Conservation (phyloP, 306 rosid genomes). For the Castanea mollissima region DNA sequence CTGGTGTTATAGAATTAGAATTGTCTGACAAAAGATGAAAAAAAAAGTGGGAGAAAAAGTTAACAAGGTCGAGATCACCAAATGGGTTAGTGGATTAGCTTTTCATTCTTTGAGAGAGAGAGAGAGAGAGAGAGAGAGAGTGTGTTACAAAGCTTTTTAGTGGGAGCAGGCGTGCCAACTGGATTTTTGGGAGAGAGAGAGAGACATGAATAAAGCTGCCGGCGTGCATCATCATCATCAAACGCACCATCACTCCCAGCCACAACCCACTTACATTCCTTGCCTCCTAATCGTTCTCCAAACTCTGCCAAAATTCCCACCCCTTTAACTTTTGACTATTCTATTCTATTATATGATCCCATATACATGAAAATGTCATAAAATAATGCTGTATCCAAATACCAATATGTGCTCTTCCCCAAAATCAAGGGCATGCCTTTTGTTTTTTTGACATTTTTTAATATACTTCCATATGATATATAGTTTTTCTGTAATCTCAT, state of each 20-base stretch:
- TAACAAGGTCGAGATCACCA: constrained; percentile 48
- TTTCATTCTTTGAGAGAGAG: constrained; percentile 43
- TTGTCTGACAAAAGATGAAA: constrained; percentile 73
- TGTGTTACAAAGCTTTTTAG: constrained; percentile 34
- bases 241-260: constrained; percentile 54
- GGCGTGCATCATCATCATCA: constrained; percentile 85
- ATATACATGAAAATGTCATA: constrained; percentile 25
- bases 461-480: constrained; percentile 19
- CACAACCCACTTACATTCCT: constrained; percentile 54
- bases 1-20: constrained; percentile 51
- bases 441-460: constrained; percentile 24
- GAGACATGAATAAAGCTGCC: constrained; percentile 71
- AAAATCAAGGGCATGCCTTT: constrained; percentile 71
- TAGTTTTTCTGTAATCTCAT: constrained; percentile 3
- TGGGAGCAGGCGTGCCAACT: constrained; percentile 94
- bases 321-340: constrained; percentile 39
- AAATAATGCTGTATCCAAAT: constrained; percentile 27
- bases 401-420: constrained; percentile 55
- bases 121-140: constrained; percentile 19
- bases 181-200: constrained; percentile 39
- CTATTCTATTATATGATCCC: constrained; percentile 28
- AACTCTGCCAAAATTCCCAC: constrained; percentile 60
- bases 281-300: constrained; percentile 73
- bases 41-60: constrained; percentile 60
- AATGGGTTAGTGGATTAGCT: constrained; percentile 70